A percentile compares a stretch with the other conserved stretches of the same genome.
Conservation (phyloP, 1,284 basidiomycete species). For the Sphagnurus paluster region DNA sequence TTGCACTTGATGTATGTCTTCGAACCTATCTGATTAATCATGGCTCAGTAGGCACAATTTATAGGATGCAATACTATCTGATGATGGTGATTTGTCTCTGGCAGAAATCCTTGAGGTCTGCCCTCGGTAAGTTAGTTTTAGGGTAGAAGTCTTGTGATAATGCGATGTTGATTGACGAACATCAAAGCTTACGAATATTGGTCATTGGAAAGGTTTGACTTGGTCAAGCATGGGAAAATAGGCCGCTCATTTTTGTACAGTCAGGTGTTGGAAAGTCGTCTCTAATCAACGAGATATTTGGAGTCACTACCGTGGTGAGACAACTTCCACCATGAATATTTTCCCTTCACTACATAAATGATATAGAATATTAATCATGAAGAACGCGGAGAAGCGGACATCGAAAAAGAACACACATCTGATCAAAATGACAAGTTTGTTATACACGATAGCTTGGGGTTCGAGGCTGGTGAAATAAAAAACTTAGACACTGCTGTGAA, state of each 20-base stretch:
- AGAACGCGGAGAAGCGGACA: slow-evolving; percentile 2
- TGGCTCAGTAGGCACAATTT: too few relatives aligned
- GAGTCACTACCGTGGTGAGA: slow-evolving; percentile 2
- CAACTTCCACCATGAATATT: not conserved
- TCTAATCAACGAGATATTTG: slow-evolving; percentile 8
- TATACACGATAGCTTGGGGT: slow-evolving; percentile 9
- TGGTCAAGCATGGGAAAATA: too few relatives aligned
- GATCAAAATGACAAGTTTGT: slow-evolving; percentile 5
- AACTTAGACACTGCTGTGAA: slow-evolving; percentile 6
- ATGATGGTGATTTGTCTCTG: too few relatives aligned
- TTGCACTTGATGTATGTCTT: too few relatives aligned
- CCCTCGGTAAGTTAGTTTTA: too few relatives aligned
- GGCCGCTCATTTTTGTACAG: too few relatives aligned
- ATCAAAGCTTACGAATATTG: slow-evolving; percentile 14
- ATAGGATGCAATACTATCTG: too few relatives aligned
- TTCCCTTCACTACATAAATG: not conserved
- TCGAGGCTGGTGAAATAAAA: slow-evolving; percentile 4
- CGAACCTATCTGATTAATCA: too few relatives aligned
- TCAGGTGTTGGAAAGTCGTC: slow-evolving; percentile 8
- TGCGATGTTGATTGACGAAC: too few relatives aligned
- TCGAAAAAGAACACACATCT: slow-evolving; percentile 4
- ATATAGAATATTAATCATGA: slow-evolving; percentile 1
- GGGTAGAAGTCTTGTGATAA: too few relatives aligned
- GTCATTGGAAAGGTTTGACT: slow-evolving; percentile 12
- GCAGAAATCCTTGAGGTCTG: too few relatives aligned